These are phyloP conservation scores for Coemansia sp. DNA, from an alignment of 192 early-diverging fungal species.

Conservation along the genomic window DNA sequence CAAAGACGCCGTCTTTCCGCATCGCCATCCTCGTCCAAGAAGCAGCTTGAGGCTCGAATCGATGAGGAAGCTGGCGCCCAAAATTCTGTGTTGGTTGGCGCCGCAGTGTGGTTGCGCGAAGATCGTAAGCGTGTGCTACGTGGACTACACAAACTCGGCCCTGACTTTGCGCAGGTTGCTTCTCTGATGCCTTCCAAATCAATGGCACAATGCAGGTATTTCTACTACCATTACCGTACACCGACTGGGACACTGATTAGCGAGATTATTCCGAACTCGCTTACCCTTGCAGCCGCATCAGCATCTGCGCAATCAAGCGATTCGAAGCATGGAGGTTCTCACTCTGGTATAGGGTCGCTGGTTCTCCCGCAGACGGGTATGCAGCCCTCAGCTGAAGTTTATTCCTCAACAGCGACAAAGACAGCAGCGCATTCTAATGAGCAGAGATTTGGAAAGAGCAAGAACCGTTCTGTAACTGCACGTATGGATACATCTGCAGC, in stretches of 20 bases:
- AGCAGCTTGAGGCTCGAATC: slow-evolving; percentile 22
- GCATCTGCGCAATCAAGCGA: slow-evolving; percentile 3
- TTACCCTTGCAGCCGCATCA: neutral
- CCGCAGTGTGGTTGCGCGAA: slow-evolving; percentile 43
- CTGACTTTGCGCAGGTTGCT: slow-evolving; percentile 74
- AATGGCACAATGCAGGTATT: slow-evolving; percentile 74
- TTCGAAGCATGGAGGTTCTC: neutral
- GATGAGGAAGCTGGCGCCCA: slow-evolving; percentile 24
- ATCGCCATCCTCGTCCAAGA: slow-evolving; percentile 7
- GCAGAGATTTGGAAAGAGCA: neutral
- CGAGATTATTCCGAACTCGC: slow-evolving; percentile 18
- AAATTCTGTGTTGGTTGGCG: slow-evolving; percentile 39
- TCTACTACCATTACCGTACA: slow-evolving; percentile 74
- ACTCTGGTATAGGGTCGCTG: slow-evolving; percentile 18
- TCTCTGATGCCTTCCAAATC: slow-evolving; percentile 74
- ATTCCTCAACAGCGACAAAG: neutral
- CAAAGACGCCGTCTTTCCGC: neutral
- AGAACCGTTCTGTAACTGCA: neutral
- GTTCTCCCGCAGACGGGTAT: slow-evolving; percentile 22
- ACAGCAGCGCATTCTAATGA: neutral
- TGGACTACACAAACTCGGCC: slow-evolving; percentile 65
- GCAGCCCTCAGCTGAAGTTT: neutral
- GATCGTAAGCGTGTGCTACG: slow-evolving; percentile 65
- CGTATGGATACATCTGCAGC: neutral
- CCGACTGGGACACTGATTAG: slow-evolving; percentile 33